phyloP scores from a whole-genome alignment of 1,139 yeast genomes.

The Spencermartinsiella ligniputridi region DNA sequence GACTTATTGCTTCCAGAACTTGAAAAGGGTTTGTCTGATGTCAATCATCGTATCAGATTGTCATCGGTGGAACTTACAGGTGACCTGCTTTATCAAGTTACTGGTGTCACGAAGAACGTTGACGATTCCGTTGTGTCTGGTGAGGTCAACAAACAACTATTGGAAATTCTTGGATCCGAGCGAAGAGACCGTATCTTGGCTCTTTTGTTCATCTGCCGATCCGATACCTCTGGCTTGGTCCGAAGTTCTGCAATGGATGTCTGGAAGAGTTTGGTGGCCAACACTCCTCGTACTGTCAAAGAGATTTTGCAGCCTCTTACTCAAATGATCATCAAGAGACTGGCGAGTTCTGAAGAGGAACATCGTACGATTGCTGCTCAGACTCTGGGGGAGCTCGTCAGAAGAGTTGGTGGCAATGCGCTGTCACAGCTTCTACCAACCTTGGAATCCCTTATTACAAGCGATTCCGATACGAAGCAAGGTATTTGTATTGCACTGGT shows the following conservation, averaged over 20 bases:
- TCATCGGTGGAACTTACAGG: slow-evolving; percentile 97
- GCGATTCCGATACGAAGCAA: slow-evolving; percentile 79
- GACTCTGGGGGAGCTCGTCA: slow-evolving; percentile 90
- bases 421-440: slow-evolving; percentile 82
- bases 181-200: slow-evolving; percentile 86
- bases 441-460: slow-evolving; percentile 61
- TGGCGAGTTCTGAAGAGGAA: slow-evolving; percentile 74
- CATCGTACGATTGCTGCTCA: slow-evolving; percentile 89
- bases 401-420: slow-evolving; percentile 90
- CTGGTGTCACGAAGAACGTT: slow-evolving; percentile 60
- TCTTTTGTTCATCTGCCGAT: slow-evolving; percentile 83
- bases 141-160: slow-evolving; percentile 61
- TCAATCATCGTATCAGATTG: slow-evolving; percentile 80
- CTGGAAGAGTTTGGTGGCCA: slow-evolving; percentile 95
- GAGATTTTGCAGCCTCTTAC: slow-evolving; percentile 86
- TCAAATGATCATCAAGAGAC: slow-evolving; percentile 68
- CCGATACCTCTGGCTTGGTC: slow-evolving; percentile 83
- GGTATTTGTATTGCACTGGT: slow-evolving; percentile 94
- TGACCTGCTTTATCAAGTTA: slow-evolving; percentile 87
- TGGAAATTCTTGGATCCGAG: slow-evolving; percentile 78
- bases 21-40: slow-evolving; percentile 82
- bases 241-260: slow-evolving; percentile 91
- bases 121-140: slow-evolving; percentile 55
- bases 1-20: slow-evolving; percentile 91
- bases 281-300: slow-evolving; percentile 94